Evolutionary conservation across 140 eudicot species (phyloP).

Genomic region (Stevia rebaudiana): DNA sequence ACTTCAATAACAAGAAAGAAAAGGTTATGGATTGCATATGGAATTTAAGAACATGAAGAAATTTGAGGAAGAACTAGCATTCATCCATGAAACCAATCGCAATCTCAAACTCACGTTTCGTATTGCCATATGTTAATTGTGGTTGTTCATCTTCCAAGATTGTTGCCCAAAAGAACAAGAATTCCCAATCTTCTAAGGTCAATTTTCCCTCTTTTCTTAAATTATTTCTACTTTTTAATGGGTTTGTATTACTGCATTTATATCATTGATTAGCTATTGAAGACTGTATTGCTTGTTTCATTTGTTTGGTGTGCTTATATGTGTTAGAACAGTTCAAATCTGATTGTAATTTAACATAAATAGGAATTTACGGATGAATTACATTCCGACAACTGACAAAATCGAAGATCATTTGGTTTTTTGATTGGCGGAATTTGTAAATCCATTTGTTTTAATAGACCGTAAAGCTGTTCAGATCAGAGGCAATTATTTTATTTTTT

Average conservation of each 20-base stretch:
- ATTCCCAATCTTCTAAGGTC: constrained; percentile 37
- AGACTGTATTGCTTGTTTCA: not conserved
- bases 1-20: not conserved
- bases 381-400: not conserved
- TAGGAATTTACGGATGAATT: not conserved
- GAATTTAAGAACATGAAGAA: constrained; percentile 19
- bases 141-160: constrained; percentile 36
- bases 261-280: not conserved
- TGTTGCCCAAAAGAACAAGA: constrained; percentile 57
- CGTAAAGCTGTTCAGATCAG: not conserved
- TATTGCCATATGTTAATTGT: constrained; percentile 9
- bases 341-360: not conserved
- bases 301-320: not conserved
- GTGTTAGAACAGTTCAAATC: not conserved
- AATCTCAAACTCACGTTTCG: constrained; percentile 22
- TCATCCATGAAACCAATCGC: constrained; percentile 44
- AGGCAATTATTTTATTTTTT: not conserved
- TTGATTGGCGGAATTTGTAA: not conserved
- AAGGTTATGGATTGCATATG: constrained; percentile 28
- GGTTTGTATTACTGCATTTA: not conserved
- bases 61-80: constrained; percentile 13
- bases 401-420: not conserved
- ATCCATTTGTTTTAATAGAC: not conserved
- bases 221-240: not conserved
- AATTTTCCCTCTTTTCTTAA: not conserved